Conservation (phyloP, 1,284 basidiomycete species). For the Mycena citricolor region DNA sequence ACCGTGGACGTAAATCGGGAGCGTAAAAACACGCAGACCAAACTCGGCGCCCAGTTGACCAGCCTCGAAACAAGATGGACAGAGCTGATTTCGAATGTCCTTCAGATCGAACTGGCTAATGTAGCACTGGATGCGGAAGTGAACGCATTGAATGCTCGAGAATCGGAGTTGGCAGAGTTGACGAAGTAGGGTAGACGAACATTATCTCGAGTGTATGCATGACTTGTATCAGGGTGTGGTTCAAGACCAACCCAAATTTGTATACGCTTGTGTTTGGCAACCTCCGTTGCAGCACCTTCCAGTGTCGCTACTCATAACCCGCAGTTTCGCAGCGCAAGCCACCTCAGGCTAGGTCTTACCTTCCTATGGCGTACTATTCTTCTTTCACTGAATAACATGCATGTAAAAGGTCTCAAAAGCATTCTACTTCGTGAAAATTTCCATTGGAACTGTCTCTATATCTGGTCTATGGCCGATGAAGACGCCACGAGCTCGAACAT, state of each 20-base stretch:
- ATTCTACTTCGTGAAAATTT: too few species aligned
- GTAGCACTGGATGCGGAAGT: conserved; percentile 78
- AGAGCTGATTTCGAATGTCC: conserved; percentile 80
- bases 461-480: conserved; percentile 24
- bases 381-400: too few species aligned
- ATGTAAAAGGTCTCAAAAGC: too few species aligned
- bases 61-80: conserved; percentile 85
- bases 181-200: conserved; percentile 24
- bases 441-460: not conserved
- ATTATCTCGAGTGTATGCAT: too few species aligned
- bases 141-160: conserved; percentile 52
- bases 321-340: too few species aligned
- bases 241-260: too few species aligned
- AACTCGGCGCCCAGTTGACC: conserved; percentile 76
- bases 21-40: conserved; percentile 79
- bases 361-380: too few species aligned
- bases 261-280: too few species aligned
- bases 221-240: too few species aligned
- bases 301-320: too few species aligned
- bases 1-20: conserved; percentile 84
- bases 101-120: conserved; percentile 94
- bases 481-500: conserved; percentile 15
- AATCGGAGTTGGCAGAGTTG: conserved; percentile 57
- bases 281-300: too few species aligned
- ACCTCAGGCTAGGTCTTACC: too few species aligned